These are phyloP conservation scores for Microcyclospora tardicrescens DNA, from an alignment of 2,329 filamentous ascomycete species.

Conservation along the genomic window DNA sequence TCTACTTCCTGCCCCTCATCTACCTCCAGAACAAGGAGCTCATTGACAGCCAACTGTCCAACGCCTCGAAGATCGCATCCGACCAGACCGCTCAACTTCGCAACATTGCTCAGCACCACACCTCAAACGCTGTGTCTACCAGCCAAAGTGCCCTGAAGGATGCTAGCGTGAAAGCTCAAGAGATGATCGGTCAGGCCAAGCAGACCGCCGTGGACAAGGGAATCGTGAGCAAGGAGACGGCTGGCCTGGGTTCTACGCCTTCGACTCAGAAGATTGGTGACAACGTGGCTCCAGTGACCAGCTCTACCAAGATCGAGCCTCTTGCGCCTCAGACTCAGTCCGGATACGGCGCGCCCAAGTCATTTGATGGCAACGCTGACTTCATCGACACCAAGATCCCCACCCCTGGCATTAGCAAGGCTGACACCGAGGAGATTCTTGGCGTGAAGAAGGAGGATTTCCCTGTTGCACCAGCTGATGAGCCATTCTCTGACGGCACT, in stretches of 20 bases:
- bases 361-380: too few species aligned
- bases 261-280: slow-evolving; percentile 8
- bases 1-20: slow-evolving; percentile 48
- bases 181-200: slow-evolving; percentile 34
- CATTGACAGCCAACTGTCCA: slow-evolving; percentile 47
- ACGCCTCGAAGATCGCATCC: slow-evolving; percentile 41
- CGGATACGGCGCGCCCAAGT: too few species aligned
- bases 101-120: slow-evolving; percentile 47
- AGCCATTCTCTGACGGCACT: background rate
- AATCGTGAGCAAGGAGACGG: slow-evolving; percentile 22
- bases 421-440: too few species aligned
- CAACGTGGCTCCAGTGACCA: background rate
- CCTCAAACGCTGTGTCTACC: slow-evolving; percentile 43
- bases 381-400: too few species aligned
- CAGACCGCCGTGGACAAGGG: slow-evolving; percentile 23
- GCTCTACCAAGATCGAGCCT: too few species aligned
- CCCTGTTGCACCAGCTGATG: slow-evolving; percentile 3
- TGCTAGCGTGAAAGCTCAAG: slow-evolving; percentile 48
- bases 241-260: slow-evolving; percentile 9
- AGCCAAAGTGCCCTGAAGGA: slow-evolving; percentile 47
- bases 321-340: too few species aligned
- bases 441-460: slow-evolving; percentile 3
- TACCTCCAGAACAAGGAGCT: slow-evolving; percentile 54
- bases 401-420: too few species aligned
- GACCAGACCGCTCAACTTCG: slow-evolving; percentile 48